Base-by-base conservation (phyloP, 345 rosid genomes). In the Streptanthus diversifolius region DNA sequence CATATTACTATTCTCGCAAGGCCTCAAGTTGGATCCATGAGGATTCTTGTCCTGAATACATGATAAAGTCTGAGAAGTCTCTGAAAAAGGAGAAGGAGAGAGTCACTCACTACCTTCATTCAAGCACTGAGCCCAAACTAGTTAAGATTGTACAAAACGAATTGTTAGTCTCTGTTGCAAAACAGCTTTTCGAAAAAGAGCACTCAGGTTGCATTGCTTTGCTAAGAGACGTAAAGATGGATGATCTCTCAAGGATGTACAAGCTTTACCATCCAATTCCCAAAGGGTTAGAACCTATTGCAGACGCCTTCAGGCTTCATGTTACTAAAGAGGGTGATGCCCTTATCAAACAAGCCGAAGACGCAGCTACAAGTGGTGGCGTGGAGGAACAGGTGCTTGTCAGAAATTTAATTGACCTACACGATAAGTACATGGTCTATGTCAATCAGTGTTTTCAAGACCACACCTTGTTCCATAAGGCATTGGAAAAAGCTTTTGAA, bases 1-100 rank as follows among this genome's bases (percentile, higher is more conserved):
- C 83, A 64, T 78, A 84, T 30, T 93, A 86, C 80, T 93, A 93
- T 75, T 84, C 87, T 66, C 83, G 87, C 11, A 91, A 86, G 73
- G 97, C 95, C 2, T 80, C 97, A 44, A 82, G 52, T 54, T 93
- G 98, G 97, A 89, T 87, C 75, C 53, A 59, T 54, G 87, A 81
- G 61, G 85, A 84, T 80, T 85, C 95, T 45, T 88, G 91, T 73
- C 91, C 90, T 36, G 86, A 83, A 6, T 93, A 93, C 82, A 80
- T 93, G 96, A 19, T 80, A 57, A 89, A 89, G 98, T 18, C 86
- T 69, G 99, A 91, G 81, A 95, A 89, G 74, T 91, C 89, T 76
- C 69, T 91, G 33, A 88, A 69, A 79, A 79, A 81, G 82, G 99
- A 93, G 83, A 87, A 78, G 74, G 93, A 89, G 41, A 85, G 97